Evolutionary conservation across 1,284 basidiomycete species (phyloP).

Genomic region (Sanghuangporus weigelae): DNA sequence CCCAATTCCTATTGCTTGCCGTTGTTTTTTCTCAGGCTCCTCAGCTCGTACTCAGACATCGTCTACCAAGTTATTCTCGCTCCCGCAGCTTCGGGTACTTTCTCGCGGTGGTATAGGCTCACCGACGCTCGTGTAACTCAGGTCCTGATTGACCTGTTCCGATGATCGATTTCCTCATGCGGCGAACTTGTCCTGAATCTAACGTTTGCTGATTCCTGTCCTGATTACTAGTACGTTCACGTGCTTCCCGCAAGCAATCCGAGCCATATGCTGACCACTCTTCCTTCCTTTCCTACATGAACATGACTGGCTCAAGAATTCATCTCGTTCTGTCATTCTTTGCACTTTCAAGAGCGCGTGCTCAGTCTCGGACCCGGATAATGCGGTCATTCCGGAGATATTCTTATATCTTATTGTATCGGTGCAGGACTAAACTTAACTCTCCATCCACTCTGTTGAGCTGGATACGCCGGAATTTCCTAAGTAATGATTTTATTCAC

Average conservation of each 20-base stretch:
- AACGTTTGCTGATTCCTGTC: neutral
- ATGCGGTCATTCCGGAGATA: neutral
- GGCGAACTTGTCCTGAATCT: neutral
- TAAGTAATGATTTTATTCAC: neutral
- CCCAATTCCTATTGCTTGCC: neutral
- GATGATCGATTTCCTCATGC: neutral
- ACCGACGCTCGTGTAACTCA: neutral
- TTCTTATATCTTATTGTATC: neutral
- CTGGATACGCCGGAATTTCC: neutral
- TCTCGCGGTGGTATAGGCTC: neutral
- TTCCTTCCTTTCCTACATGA: neutral
- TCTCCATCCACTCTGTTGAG: neutral
- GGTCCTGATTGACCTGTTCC: neutral
- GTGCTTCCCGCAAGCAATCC: neutral
- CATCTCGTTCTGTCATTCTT: neutral
- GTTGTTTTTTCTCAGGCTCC: neutral
- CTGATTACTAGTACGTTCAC: neutral
- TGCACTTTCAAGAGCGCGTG: neutral
- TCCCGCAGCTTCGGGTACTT: neutral
- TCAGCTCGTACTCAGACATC: neutral
- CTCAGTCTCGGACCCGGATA: neutral
- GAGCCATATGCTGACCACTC: neutral
- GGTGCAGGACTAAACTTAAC: neutral
- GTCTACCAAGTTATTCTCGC: neutral
- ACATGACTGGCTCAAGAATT: neutral